phyloP scores from a whole-genome alignment of 441 rosid species.

The Mallotus repandus region DNA sequence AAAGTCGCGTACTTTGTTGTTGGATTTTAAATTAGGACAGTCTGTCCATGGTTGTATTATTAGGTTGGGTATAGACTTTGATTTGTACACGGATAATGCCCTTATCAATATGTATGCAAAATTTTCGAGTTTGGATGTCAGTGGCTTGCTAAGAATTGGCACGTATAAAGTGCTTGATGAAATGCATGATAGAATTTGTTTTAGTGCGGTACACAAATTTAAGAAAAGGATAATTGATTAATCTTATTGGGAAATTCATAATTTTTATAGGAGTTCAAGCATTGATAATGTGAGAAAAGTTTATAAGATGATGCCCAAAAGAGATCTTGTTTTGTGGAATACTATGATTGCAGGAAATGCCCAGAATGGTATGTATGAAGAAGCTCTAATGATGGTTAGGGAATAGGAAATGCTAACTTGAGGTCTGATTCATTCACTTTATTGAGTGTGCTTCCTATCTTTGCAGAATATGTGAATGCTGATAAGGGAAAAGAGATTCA shows the following conservation, averaged over 20 bases:
- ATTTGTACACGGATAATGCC: slow-evolving; percentile 74
- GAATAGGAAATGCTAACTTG: slow-evolving; percentile 32
- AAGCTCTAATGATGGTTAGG: slow-evolving; percentile 35
- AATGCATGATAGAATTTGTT: slow-evolving; percentile 36
- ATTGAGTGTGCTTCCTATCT: slow-evolving; percentile 32
- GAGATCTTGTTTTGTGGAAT: slow-evolving; percentile 47
- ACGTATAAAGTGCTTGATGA: slow-evolving; percentile 30
- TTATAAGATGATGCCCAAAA: slow-evolving; percentile 37
- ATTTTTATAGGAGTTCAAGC: slow-evolving; percentile 9
- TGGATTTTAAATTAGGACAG: slow-evolving; percentile 65
- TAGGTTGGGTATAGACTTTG: slow-evolving; percentile 58
- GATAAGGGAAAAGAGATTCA: slow-evolving; percentile 71
- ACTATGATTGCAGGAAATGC: slow-evolving; percentile 39
- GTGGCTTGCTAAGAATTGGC: neutral
- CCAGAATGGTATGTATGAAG: slow-evolving; percentile 34
- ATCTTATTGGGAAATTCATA: neutral
- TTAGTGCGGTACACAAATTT: neutral
- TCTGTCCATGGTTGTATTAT: slow-evolving; percentile 68
- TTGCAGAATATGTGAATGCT: slow-evolving; percentile 39
- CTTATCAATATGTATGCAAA: slow-evolving; percentile 80
- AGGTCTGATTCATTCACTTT: slow-evolving; percentile 30
- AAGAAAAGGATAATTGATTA: slow-evolving; percentile 3
- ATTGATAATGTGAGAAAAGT: slow-evolving; percentile 51
- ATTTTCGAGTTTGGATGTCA: slow-evolving; percentile 18
- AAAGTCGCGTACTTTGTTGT: slow-evolving; percentile 53